Evolutionary conservation across 495 filamentous ascomycete species (phyloP).

Genomic region (Aspergillus cavernicola): DNA sequence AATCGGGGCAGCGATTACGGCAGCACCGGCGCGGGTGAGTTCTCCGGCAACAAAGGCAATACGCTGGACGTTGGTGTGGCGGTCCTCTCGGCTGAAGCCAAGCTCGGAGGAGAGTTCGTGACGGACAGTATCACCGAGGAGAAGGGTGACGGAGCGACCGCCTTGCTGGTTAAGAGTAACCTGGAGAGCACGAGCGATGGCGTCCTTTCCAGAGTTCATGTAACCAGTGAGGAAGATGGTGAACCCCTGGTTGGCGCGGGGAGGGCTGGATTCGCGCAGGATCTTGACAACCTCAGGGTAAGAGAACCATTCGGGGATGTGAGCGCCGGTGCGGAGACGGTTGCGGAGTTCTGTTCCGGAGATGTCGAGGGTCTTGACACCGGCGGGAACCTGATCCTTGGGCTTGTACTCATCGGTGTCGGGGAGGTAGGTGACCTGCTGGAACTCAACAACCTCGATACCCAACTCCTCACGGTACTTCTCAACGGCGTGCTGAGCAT

Average conservation of each 20-base stretch:
- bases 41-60: slow-evolving; percentile 96
- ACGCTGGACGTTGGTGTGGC: slow-evolving; percentile 91
- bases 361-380: slow-evolving; percentile 91
- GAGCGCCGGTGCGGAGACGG: slow-evolving; percentile 80
- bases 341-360: slow-evolving; percentile 92
- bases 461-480: slow-evolving; percentile 94
- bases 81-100: slow-evolving; percentile 90
- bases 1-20: slow-evolving; percentile 96
- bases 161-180: slow-evolving; percentile 98
- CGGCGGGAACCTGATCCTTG: slow-evolving; percentile 78
- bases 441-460: slow-evolving; percentile 98
- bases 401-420: slow-evolving; percentile 95
- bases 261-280: slow-evolving; percentile 88
- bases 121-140: slow-evolving; percentile 93
- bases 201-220: slow-evolving; percentile 94
- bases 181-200: slow-evolving; percentile 90
- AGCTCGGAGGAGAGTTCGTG: slow-evolving; percentile 90
- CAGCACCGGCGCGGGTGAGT: slow-evolving; percentile 86
- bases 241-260: slow-evolving; percentile 87
- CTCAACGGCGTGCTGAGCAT: slow-evolving; percentile 96
- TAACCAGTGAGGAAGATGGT: slow-evolving; percentile 97
- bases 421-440: slow-evolving; percentile 98
- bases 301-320: slow-evolving; percentile 99
- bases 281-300: slow-evolving; percentile 98
- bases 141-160: slow-evolving; percentile 86